Evolutionary conservation across 345 rosid species (phyloP), one percentile per base, ranked within the genome.

Genomic region (Hypericum perforatum): DNA sequence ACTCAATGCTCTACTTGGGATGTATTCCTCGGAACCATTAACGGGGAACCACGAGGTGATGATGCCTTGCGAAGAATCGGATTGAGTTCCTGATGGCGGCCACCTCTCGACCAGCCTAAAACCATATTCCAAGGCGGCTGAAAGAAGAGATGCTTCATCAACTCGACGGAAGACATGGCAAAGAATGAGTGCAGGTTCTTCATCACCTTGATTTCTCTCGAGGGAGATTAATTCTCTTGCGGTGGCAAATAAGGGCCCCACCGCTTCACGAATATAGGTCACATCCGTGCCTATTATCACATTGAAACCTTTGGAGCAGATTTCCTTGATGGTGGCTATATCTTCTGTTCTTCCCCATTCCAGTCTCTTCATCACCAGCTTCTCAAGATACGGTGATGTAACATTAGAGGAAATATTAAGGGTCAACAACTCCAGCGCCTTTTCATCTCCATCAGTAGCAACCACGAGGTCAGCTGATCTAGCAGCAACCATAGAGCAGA

Each of bases 401-500:
- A 87, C 71, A 60, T 87, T 87, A 53, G 66, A 71, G 40, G 69
- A 41, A 49, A 85, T 76, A 62, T 91, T 91, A 53, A 70, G 69
- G 2, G 58, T 48, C 43, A 91, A 59, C 44, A 87, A 64, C 36
- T 80, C 72, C 11, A 86, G 81, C 10, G 95, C 79, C 61, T 70
- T 78, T 0, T 56, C 32, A 63, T 85, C 92, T 69, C 80, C 85
- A 50, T 91, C 98, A 2, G 92, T 80, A 15, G 98, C 96, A 43
- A 84, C 82, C 16, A 82, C 84, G 5, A 76, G 73, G 64, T 70
- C 54, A 37, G 98, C 96, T 36, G 79, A 73, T 45, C 60, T 53
- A 22, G 56, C 84, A 9, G 89, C 85, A 59, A 78, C 80, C 97
- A 86, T 87, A 1, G 96, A 84, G 82, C 98, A 87, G 61, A 90